Evolutionary conservation across 192 early-diverging fungal species (phyloP), one percentile per base, ranked within the genome.

Genomic region (Gamsiella multidivaricata): DNA sequence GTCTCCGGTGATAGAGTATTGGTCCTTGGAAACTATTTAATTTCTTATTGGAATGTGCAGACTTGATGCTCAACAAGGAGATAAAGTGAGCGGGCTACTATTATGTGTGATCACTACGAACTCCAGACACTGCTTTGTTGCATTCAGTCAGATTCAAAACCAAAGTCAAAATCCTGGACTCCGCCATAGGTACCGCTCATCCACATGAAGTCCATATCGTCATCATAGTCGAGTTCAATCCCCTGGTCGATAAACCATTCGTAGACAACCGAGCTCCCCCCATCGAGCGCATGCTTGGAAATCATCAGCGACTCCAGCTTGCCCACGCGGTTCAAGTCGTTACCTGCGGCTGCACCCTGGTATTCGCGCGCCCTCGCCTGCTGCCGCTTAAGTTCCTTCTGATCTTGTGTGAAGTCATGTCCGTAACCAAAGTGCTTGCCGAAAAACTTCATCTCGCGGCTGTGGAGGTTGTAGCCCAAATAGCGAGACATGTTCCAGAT

Each of bases 361-460:
- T n/a, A 9, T 25, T 41, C 23, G 1, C 39, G 17, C 22, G 39
- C 23, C 1, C n/a, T 23, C 0, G 36, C 23, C 20, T 43, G 5
- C 14, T 64, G 14, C 29, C 28, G 8, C 31, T 54, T 20, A 7
- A 28, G 17, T 0, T 54, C 51, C 1, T 57, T 23, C 11, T 47
- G 33, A 0, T 68, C 65, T 2, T 25, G 17, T 0, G n/a, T 43
- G 20, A 28, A 56, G 15, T 68, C 46, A 12, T n/a, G n/a, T 28
- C 68, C 68, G 14, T 34, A 29, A 0, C 68, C 68, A 61, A 70
- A 70, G 25, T 70, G 28, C 39, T 43, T 50, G 4, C 58, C 58
- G 41, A 70, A 45, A 34, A 49, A 70, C 42, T 25, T 33, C 37
- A 70, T 7, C 25, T 61, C 68, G 3, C 14, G 11, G 26, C 55